Conservation (phyloP, 2,329 filamentous ascomycete species). For the Hymenoscyphus salicellus region DNA sequence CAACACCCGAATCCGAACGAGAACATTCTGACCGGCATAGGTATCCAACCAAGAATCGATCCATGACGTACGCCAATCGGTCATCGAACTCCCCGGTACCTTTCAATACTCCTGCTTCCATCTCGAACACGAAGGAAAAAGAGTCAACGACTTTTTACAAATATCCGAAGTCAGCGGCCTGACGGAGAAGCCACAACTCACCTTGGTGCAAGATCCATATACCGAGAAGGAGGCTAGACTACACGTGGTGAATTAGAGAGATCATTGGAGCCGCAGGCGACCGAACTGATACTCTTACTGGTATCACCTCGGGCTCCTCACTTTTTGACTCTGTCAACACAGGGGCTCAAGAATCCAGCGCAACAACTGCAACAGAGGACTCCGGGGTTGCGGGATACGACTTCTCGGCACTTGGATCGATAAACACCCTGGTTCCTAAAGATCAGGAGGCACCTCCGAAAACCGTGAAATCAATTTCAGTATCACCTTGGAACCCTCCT, state of each 20-base stretch:
- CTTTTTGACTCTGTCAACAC: slow-evolving; percentile 72
- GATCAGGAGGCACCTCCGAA: slow-evolving; percentile 70
- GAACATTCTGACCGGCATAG: slow-evolving; percentile 45
- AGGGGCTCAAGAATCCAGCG: slow-evolving; percentile 38
- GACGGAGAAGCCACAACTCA: slow-evolving; percentile 71
- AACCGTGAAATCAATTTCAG: slow-evolving; percentile 81
- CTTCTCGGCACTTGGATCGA: slow-evolving; percentile 64
- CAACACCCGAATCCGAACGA: slow-evolving; percentile 2
- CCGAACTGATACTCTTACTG: slow-evolving; percentile 81
- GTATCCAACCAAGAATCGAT: slow-evolving; percentile 93
- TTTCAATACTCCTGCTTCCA: slow-evolving; percentile 99
- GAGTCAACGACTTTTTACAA: slow-evolving; percentile 92
- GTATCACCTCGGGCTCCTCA: slow-evolving; percentile 79
- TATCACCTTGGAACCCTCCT: slow-evolving; percentile 95
- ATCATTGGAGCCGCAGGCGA: slow-evolving; percentile 89
- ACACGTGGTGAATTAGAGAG: slow-evolving; percentile 89
- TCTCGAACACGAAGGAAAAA: slow-evolving; percentile 82
- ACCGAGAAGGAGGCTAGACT: slow-evolving; percentile 97
- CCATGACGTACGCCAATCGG: slow-evolving; percentile 93
- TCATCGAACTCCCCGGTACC: slow-evolving; percentile 87
- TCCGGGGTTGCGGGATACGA: slow-evolving; percentile 71
- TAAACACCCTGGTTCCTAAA: slow-evolving; percentile 69
- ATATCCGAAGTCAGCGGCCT: slow-evolving; percentile 85
- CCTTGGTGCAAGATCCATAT: slow-evolving; percentile 88
- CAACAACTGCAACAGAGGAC: slow-evolving; percentile 39